phyloP scores from a whole-genome alignment of 768 basidiomycete species.

The Boletus tylopilopsis region DNA sequence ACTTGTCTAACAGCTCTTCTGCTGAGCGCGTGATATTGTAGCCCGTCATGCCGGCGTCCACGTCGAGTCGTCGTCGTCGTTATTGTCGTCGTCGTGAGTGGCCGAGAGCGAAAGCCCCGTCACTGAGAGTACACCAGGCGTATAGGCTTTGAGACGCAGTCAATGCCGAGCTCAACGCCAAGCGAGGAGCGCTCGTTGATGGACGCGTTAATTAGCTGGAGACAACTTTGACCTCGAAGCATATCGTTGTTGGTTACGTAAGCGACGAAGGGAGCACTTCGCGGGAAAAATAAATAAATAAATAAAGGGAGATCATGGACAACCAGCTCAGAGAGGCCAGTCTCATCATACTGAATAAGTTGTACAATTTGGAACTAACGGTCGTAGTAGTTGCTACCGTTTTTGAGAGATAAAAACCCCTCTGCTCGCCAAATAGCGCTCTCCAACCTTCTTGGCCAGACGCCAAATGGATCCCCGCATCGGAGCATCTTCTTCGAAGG shows the following conservation, averaged over 20 bases:
- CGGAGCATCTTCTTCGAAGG: constrained; percentile 73
- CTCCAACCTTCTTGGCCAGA: constrained; percentile 77
- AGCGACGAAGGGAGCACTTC: constrained; percentile 7
- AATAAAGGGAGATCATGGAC: constrained; percentile 27
- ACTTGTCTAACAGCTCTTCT: constrained; percentile 55
- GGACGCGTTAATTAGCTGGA: constrained; percentile 25
- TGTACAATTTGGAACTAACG: constrained; percentile 7
- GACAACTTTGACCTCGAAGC: not conserved
- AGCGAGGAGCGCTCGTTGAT: constrained; percentile 3
- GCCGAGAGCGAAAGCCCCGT: not conserved
- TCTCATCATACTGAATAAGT: not conserved
- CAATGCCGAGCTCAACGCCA: not conserved
- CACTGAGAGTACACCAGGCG: not conserved
- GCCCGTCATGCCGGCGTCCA: constrained; percentile 47
- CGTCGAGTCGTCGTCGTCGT: constrained; percentile 16
- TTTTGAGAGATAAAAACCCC: constrained; percentile 82
- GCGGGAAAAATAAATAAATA: constrained; percentile 22
- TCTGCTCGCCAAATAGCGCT: constrained; percentile 86
- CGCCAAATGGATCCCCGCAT: constrained; percentile 64
- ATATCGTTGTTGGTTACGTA: constrained; percentile 17
- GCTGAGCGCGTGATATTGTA: constrained; percentile 72
- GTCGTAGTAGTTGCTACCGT: constrained; percentile 65
- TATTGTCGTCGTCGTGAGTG: not conserved
- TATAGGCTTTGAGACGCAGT: too few species aligned
- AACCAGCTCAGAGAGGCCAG: constrained; percentile 39